These are phyloP conservation scores for Berkeleyomyces rouxiae DNA, from an alignment of 2,329 filamentous ascomycete genomes.

Conservation along the genomic window DNA sequence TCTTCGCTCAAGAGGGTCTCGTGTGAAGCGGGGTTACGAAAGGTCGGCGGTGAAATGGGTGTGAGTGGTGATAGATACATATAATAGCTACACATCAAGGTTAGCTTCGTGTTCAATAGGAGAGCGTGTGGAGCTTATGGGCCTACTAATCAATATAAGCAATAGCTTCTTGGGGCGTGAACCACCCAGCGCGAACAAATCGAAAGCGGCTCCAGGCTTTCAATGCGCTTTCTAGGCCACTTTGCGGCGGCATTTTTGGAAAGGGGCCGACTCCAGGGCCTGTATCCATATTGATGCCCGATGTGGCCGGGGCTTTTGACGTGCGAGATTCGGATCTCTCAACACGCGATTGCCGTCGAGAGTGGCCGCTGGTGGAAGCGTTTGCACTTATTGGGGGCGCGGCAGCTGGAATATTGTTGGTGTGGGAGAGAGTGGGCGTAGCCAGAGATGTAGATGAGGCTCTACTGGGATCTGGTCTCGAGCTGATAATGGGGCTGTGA, in stretches of 20 bases:
- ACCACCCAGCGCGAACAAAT: slow-evolving; percentile 94
- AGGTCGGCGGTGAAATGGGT: slow-evolving; percentile 83
- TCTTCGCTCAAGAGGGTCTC: slow-evolving; percentile 70
- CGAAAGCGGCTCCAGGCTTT: slow-evolving; percentile 82
- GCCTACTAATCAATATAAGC: slow-evolving; percentile 81
- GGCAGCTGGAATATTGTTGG: not conserved
- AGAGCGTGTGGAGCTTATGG: not conserved
- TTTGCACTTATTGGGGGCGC: not conserved
- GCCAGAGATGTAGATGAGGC: slow-evolving; percentile 5
- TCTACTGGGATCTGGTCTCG: slow-evolving; percentile 13
- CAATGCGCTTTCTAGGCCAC: slow-evolving; percentile 39
- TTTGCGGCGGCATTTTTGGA: slow-evolving; percentile 18
- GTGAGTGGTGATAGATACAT: slow-evolving; percentile 79
- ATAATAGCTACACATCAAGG: slow-evolving; percentile 50
- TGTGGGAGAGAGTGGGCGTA: not conserved
- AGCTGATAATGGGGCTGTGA: slow-evolving; percentile 25
- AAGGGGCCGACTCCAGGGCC: slow-evolving; percentile 25
- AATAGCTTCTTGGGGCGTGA: slow-evolving; percentile 83
- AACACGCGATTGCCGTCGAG: slow-evolving; percentile 3
- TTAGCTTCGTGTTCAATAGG: slow-evolving; percentile 9
- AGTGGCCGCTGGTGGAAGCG: not conserved
- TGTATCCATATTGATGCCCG: slow-evolving; percentile 18
- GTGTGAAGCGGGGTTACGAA: slow-evolving; percentile 66
- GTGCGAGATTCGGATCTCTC: not conserved
- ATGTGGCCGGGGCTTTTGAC: slow-evolving; percentile 18